phyloP scores from a whole-genome alignment of 257 asterid genomes.

The Penstemon davidsonii region DNA sequence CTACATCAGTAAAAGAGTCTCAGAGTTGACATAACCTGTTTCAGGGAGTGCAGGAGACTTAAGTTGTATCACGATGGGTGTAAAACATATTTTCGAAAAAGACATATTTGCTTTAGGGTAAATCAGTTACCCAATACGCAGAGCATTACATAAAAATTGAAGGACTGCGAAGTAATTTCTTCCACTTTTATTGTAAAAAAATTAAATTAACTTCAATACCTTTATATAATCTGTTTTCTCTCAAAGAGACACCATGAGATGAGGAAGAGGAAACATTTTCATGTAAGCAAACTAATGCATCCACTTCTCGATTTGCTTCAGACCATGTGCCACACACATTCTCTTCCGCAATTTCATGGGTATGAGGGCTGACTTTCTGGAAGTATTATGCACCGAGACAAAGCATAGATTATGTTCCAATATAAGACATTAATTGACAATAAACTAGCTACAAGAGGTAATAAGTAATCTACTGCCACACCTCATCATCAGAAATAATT shows the following conservation, averaged over 20 bases:
- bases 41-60: slow-evolving; percentile 18
- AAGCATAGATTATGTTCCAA: slow-evolving; percentile 4
- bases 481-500: slow-evolving; percentile 57
- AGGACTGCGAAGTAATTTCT: neutral
- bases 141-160: slow-evolving; percentile 19
- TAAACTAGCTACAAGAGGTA: slow-evolving; percentile 15
- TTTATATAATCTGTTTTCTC: slow-evolving; percentile 42
- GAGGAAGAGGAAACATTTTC: slow-evolving; percentile 40
- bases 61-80: neutral
- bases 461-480: slow-evolving; percentile 27
- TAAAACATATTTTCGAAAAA: slow-evolving; percentile 5
- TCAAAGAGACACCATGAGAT: slow-evolving; percentile 37
- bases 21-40: slow-evolving; percentile 10
- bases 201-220: slow-evolving; percentile 40
- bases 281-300: slow-evolving; percentile 49
- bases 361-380: slow-evolving; percentile 40
- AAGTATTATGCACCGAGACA: slow-evolving; percentile 23
- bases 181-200: slow-evolving; percentile 12
- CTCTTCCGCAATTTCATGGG: slow-evolving; percentile 33
- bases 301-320: slow-evolving; percentile 52
- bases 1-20: neutral
- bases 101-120: slow-evolving; percentile 16
- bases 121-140: neutral
- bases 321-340: slow-evolving; percentile 44
- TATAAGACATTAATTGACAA: slow-evolving; percentile 7